These are phyloP conservation scores for Ilyonectria sp. DNA, from an alignment of 2,329 filamentous ascomycete genomes.

Conservation along the genomic window DNA sequence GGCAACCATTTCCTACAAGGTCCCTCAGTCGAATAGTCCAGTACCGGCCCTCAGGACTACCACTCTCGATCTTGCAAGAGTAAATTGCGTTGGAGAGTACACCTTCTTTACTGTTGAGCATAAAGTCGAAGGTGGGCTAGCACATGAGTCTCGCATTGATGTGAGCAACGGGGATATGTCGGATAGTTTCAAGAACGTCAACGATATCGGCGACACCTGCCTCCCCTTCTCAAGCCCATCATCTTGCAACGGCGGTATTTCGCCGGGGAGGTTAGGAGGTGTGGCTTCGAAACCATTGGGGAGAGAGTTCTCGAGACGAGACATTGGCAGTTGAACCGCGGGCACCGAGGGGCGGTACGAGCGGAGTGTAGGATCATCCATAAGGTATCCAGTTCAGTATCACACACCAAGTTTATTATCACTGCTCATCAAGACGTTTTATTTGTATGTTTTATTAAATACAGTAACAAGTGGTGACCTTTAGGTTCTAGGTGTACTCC, in stretches of 20 bases:
- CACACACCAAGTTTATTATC: too few relatives aligned
- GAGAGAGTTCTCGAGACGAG: too few relatives aligned
- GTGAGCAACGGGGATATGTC: slow-evolving; percentile 58
- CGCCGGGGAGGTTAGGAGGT: too few relatives aligned
- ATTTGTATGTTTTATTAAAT: too few relatives aligned
- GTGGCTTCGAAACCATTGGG: too few relatives aligned
- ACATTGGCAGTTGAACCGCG: too few relatives aligned
- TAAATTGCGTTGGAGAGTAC: slow-evolving; percentile 62
- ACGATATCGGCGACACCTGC: slow-evolving; percentile 62
- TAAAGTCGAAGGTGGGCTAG: slow-evolving; percentile 61
- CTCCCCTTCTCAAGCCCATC: slow-evolving; percentile 55
- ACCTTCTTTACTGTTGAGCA: slow-evolving; percentile 63
- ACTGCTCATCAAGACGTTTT: too few relatives aligned
- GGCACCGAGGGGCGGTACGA: too few relatives aligned
- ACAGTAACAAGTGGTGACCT: too few relatives aligned
- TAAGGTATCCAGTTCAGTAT: too few relatives aligned
- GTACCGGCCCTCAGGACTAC: slow-evolving; percentile 58
- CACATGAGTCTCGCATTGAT: slow-evolving; percentile 62
- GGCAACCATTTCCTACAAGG: slow-evolving; percentile 62
- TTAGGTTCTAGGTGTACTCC: too few relatives aligned
- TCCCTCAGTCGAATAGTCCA: slow-evolving; percentile 56
- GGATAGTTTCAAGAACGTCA: slow-evolving; percentile 66
- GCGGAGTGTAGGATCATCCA: too few relatives aligned
- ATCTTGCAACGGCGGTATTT: slow-evolving; percentile 34
- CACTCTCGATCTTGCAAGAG: slow-evolving; percentile 58